Evolutionary conservation across 805 yeast species (phyloP), one percentile per base, ranked within the genome.

Genomic region (Suhomyces prunicola): DNA sequence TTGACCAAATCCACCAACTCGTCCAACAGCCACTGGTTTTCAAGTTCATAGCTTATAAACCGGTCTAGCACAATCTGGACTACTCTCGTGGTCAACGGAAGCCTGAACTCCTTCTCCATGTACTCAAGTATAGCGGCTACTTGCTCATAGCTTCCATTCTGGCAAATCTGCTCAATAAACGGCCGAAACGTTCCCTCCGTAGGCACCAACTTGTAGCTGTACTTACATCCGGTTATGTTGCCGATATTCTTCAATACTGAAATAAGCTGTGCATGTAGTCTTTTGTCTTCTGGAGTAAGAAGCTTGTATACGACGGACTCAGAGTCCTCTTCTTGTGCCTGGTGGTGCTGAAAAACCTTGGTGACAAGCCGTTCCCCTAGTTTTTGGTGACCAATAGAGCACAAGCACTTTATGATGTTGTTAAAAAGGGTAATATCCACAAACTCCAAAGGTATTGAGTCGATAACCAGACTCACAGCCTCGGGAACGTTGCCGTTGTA

Each of bases 41-140:
- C 26, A 13, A 7, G 22, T 12, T 27, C 29, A 35, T n/a, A 67
- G 60, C 39, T 55, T 50, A n/a, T 48, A 49, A 49, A 66, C 44
- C 33, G 42, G 35, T 48, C 47, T 13, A 48, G 64, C 5, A 71
- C 47, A 10, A 45, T 47, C 24, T 57, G 57, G 52, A 67, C 72
- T n/a, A 63, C 57, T 31, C 67, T 61, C 8, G 71, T 67, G n/a
- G 74, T 66, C 9, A 68, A 50, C 1, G 77, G 77, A 9, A 72
- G 48, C n/a, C 55, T 55, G 45, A 58, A 62, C n/a, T 52, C 46
- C 6, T 48, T 44, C 26, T 65, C 67, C 58, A 65, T 61, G 19
- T 56, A 49, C 19, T 53, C 46, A 10, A 70, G 44, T 4, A 67
- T 36, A 13, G 19, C 36, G n/a, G 36, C 8, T 17, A 41, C 27